Conservation (phyloP, 768 basidiomycete species). For the Mycena epipterygia region DNA sequence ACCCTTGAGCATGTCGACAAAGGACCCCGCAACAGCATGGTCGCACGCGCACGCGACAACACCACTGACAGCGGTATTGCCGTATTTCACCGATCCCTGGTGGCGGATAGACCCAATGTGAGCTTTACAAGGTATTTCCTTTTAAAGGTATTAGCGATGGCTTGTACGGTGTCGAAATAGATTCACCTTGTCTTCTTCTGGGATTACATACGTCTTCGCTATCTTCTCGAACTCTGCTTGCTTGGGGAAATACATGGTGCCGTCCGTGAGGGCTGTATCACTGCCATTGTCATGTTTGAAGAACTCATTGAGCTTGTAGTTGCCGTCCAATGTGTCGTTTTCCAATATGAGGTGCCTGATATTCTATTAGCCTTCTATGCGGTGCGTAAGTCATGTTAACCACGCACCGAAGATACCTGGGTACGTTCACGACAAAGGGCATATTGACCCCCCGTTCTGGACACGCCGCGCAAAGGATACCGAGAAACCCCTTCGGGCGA, state of each 20-base stretch:
- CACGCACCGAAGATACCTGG: slow-evolving; percentile 17
- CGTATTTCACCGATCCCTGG: too few species aligned
- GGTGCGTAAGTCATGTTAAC: background rate
- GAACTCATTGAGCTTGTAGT: slow-evolving; percentile 24
- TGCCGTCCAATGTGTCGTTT: slow-evolving; percentile 2
- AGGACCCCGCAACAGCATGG: slow-evolving; percentile 16
- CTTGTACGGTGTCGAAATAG: too few species aligned
- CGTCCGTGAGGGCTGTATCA: slow-evolving; percentile 12
- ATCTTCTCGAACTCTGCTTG: slow-evolving; percentile 8
- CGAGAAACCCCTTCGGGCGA: background rate
- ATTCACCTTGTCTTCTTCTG: slow-evolving; percentile 15
- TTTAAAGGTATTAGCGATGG: too few species aligned
- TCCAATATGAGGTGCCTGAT: background rate
- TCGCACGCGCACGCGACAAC: slow-evolving; percentile 21
- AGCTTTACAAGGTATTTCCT: too few species aligned
- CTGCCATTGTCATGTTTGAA: slow-evolving; percentile 27
- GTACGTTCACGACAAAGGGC: slow-evolving; percentile 8
- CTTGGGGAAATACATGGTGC: slow-evolving; percentile 16
- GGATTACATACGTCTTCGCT: background rate
- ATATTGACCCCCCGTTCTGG: slow-evolving; percentile 24
- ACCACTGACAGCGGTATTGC: slow-evolving; percentile 14
- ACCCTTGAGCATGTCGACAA: too few species aligned
- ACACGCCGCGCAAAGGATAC: slow-evolving; percentile 6
- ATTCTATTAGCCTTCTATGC: background rate
- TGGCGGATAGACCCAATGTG: too few species aligned